Evolutionary conservation across 495 filamentous ascomycete genomes (phyloP).

Genomic region (Tuber aestivum): DNA sequence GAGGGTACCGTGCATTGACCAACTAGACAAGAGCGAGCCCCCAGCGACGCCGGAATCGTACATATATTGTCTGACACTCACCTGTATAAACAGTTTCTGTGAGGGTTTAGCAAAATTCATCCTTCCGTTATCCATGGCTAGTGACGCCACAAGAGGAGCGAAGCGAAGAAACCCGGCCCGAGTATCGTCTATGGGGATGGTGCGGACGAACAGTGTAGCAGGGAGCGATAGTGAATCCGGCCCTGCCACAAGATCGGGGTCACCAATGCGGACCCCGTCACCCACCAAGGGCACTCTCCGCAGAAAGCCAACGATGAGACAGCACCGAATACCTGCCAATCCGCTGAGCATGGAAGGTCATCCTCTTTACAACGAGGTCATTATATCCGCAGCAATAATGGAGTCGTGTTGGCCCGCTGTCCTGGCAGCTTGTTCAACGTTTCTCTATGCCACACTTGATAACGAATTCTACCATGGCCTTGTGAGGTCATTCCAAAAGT

Average conservation of each 20-base stretch:
- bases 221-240: constrained; percentile 42
- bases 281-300: constrained; percentile 46
- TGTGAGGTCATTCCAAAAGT: constrained; percentile 90
- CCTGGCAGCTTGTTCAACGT: constrained; percentile 88
- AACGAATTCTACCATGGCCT: constrained; percentile 90
- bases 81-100: constrained; percentile 79
- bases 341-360: constrained; percentile 68
- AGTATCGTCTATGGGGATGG: constrained; percentile 16
- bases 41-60: constrained; percentile 84
- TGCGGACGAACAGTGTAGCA: constrained; percentile 19
- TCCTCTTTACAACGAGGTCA: constrained; percentile 62
- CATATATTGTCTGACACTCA: constrained; percentile 79
- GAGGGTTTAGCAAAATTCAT: constrained; percentile 91
- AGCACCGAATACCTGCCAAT: constrained; percentile 67
- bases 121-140: constrained; percentile 75
- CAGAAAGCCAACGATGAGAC: constrained; percentile 50
- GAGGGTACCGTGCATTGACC: constrained; percentile 82
- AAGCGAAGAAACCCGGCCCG: constrained; percentile 9
- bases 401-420: constrained; percentile 93
- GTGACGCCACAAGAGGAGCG: constrained; percentile 48
- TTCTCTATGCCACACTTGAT: constrained; percentile 83
- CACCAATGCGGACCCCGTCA: constrained; percentile 43
- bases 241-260: constrained; percentile 45
- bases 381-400: constrained; percentile 71
- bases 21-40: constrained; percentile 85